Evolutionary conservation across 2,329 filamentous ascomycete species (phyloP).

Genomic region (Microascus cirrosus): DNA sequence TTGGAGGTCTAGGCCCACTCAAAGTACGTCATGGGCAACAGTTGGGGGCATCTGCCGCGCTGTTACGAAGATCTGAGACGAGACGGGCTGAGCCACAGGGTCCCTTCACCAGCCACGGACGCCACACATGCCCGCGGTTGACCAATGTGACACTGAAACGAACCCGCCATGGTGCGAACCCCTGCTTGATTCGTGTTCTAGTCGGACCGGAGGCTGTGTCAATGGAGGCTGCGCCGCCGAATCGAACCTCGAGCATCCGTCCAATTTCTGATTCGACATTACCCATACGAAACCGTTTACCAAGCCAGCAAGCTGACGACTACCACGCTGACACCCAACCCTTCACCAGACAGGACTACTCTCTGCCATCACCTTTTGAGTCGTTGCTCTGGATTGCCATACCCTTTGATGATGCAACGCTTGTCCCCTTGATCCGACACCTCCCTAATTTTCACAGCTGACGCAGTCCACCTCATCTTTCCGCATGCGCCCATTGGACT

Average conservation of each 20-base stretch:
- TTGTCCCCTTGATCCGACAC: background rate
- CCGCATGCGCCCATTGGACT: background rate
- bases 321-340: background rate
- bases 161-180: background rate
- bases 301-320: background rate
- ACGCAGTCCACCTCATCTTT: background rate
- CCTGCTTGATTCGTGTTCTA: background rate
- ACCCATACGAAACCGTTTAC: background rate
- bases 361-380: background rate
- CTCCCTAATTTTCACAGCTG: background rate
- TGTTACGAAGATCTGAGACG: background rate
- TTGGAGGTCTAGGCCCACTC: background rate
- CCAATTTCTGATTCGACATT: background rate
- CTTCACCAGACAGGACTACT: background rate
- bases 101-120: background rate
- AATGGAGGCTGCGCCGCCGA: slow-evolving; percentile 1
- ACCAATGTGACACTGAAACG: background rate
- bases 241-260: slow-evolving; percentile 1
- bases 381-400: background rate
- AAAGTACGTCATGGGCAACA: too few species aligned
- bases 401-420: background rate
- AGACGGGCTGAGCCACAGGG: background rate
- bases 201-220: slow-evolving; percentile 7
- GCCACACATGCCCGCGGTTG: too few species aligned
- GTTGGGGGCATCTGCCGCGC: too few species aligned